A percentile compares a stretch with the other conserved stretches of the same genome.
phyloP scores from a whole-genome alignment of 371 early-diverging fungal species.

The Syncephalis plumigaleata region DNA sequence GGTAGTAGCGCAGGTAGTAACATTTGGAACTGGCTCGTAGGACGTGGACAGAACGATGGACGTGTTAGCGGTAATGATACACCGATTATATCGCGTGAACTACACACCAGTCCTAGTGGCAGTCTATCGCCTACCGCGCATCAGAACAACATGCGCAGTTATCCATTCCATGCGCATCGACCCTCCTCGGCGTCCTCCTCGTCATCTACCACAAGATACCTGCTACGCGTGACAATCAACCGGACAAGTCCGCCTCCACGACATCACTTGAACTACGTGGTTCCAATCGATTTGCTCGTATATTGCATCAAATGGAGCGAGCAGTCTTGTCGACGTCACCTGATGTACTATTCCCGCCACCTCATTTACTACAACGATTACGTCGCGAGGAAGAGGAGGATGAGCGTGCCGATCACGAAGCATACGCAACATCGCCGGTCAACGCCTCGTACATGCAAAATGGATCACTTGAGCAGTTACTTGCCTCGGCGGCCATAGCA shows the following conservation, averaged over 20 bases:
- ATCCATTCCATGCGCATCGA: constrained; percentile 1
- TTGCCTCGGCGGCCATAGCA: too few species aligned
- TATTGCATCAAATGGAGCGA: constrained; percentile 23
- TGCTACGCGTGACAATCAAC: constrained; percentile 2
- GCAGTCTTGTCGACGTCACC: constrained; percentile 38
- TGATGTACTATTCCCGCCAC: constrained; percentile 29
- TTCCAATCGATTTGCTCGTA: constrained; percentile 15
- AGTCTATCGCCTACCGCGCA: too few species aligned
- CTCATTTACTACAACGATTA: constrained; percentile 27
- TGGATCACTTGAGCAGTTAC: too few species aligned
- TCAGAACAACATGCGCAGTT: not conserved
- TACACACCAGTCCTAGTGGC: not conserved
- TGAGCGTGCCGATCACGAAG: not conserved
- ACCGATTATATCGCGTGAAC: not conserved
- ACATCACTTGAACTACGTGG: constrained; percentile 9
- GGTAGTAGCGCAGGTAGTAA: not conserved
- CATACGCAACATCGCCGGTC: too few species aligned
- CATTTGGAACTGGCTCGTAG: constrained; percentile 5
- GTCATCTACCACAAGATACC: not conserved
- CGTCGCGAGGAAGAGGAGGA: constrained; percentile 25
- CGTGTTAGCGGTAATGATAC: constrained; percentile 4
- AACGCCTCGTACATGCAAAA: too few species aligned
- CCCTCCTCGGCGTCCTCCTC: constrained; percentile 5
- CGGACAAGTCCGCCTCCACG: constrained; percentile 5
- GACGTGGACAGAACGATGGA: constrained; percentile 12